phyloP scores from a whole-genome alignment of 257 asterid genomes.

The Plantago major region DNA sequence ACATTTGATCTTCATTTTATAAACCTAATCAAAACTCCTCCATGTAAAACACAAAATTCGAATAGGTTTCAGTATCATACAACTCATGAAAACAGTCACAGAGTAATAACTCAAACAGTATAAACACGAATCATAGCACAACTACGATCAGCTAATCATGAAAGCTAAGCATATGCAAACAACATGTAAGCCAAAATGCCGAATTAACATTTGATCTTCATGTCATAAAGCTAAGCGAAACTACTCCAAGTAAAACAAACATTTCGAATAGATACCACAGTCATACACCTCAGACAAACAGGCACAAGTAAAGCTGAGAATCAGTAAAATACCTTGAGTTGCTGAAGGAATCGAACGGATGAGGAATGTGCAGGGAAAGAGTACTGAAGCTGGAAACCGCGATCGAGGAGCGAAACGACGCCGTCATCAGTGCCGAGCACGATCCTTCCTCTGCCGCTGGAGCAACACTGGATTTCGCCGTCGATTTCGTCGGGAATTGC shows the following conservation, averaged over 20 bases:
- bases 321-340: slow-evolving; percentile 59
- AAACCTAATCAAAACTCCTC: too few species aligned
- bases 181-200: background rate
- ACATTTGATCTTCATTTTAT: too few species aligned
- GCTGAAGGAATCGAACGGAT: slow-evolving; percentile 84
- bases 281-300: slow-evolving; percentile 5
- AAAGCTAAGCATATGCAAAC: too few species aligned
- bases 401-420: slow-evolving; percentile 71
- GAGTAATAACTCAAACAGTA: too few species aligned
- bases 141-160: too few species aligned
- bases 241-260: too few species aligned
- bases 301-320: background rate
- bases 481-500: slow-evolving; percentile 53
- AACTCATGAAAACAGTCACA: too few species aligned
- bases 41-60: too few species aligned
- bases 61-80: too few species aligned
- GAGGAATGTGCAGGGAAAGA: slow-evolving; percentile 82
- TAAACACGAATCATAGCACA: too few species aligned
- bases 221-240: too few species aligned
- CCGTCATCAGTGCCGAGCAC: slow-evolving; percentile 72
- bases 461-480: slow-evolving; percentile 62
- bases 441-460: slow-evolving; percentile 85
- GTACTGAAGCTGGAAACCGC: slow-evolving; percentile 65
- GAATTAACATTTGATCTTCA: background rate
- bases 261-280: background rate